Conservation (phyloP, 805 yeast species). For the Isabelozyma pseudorhagii region DNA sequence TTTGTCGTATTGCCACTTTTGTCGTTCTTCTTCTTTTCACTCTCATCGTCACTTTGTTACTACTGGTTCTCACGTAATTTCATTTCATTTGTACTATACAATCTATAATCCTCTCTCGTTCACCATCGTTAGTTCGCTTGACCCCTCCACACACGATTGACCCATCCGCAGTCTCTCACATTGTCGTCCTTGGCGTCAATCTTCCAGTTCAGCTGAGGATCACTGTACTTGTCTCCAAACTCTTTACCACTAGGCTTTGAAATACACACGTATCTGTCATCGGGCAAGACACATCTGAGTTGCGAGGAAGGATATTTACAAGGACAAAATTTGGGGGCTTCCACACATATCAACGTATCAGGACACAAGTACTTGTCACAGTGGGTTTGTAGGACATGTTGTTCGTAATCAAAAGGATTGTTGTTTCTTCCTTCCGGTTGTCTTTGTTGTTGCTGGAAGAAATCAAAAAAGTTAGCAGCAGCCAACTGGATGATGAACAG, state of each 20-base stretch:
- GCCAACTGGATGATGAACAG: conserved; percentile 11
- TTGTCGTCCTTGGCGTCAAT: conserved; percentile 50
- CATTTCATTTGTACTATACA: too few relatives aligned
- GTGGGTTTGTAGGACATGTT: conserved; percentile 31
- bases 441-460: conserved; percentile 23
- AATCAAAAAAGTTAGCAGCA: conserved; percentile 33
- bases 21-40: too few relatives aligned
- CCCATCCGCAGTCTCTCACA: conserved; percentile 83
- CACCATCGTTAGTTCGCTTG: not conserved
- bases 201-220: conserved; percentile 44
- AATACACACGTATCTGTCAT: conserved; percentile 70
- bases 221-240: conserved; percentile 26
- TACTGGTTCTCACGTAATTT: too few relatives aligned
- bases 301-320: conserved; percentile 89
- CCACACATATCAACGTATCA: conserved; percentile 78
- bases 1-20: too few relatives aligned
- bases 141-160: conserved; percentile 66
- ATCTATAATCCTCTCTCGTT: too few relatives aligned
- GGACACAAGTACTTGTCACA: conserved; percentile 78
- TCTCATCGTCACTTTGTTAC: too few relatives aligned
- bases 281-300: conserved; percentile 74
- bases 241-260: conserved; percentile 65
- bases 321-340: conserved; percentile 69
- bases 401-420: conserved; percentile 36
- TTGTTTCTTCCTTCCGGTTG: conserved; percentile 16